phyloP scores from a whole-genome alignment of 2,329 filamentous ascomycete species.

The Penicillium janthinellum region DNA sequence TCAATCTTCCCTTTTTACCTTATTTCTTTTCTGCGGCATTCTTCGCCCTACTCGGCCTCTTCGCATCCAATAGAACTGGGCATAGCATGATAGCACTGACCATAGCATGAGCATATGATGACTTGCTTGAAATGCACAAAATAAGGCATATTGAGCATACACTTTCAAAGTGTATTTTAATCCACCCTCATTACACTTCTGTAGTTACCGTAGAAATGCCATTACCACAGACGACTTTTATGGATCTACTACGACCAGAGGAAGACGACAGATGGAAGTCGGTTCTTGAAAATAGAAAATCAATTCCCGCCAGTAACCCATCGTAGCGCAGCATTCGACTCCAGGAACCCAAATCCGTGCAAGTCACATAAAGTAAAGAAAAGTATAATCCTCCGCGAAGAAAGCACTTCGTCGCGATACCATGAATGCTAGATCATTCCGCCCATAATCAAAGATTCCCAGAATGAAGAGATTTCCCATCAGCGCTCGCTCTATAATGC shows the following conservation, averaged over 20 bases:
- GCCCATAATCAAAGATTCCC: background rate
- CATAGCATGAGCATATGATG: conserved; percentile 1
- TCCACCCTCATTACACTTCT: background rate
- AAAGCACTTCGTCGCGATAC: background rate
- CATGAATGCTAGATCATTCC: background rate
- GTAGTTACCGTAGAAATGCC: no score
- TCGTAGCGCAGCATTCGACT: conserved; percentile 5
- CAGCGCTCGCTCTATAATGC: conserved; percentile 26
- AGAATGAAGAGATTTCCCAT: background rate
- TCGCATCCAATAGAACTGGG: background rate
- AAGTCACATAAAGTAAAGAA: background rate
- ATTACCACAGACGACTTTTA: no score
- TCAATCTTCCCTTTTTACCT: background rate
- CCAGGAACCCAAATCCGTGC: conserved; percentile 10
- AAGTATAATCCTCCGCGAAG: background rate
- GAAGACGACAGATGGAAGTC: background rate
- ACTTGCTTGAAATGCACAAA: background rate
- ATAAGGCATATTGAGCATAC: background rate
- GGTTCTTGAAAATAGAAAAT: background rate
- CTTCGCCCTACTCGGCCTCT: background rate
- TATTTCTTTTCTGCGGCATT: background rate
- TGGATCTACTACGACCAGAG: background rate
- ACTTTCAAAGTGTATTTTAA: background rate
- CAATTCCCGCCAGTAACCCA: background rate
- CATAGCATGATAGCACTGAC: background rate